Base-by-base conservation (phyloP, 2,329 filamentous ascomycete species). In the Madurella mycetomatis region DNA sequence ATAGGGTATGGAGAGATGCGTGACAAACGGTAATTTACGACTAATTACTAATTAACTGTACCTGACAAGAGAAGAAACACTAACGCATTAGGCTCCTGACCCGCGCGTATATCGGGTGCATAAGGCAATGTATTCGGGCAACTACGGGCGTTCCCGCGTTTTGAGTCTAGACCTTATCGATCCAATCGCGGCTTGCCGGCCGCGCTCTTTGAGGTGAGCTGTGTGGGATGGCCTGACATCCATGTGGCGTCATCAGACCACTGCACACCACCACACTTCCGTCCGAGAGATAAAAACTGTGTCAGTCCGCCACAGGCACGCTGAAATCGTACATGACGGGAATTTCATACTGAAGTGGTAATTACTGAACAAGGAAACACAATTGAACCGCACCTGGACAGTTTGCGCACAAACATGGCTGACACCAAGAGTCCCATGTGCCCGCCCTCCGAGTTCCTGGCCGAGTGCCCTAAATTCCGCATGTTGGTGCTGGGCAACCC, bases 401-500 rank as follows among this genome's bases (percentile, higher is more conserved):
- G 25, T 7, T 7, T 25, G 25, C 7, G 25, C 25, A 31, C 30
- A 31, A 48, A 40, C n/a, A 47, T 42, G 34, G 42, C 39, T 12
- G 40, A 43, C 16, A 37, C 46, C 40, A n/a, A 16, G 31, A 41
- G 41, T 49, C 37, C 47, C 43, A 49, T 43, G 41, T 40, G 43
- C 19, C 53, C 61, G 2, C 51, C 60, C 4, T 49, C 53, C 15
- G 56, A 62, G 13, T 59, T 62, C 30, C 41, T 64, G 19, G 53
- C 54, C 9, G 50, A 53, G 17, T 64, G 62, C 25, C 60, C 62
- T n/a, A 60, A 55, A 34, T 64, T 64, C 40, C 55, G 62, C 9
- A 47, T 64, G 17, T 41, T 63, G 43, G 61, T 64, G 9, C 53
- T 64, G 2, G 60, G 62, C 12, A 64, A 60, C 44, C 58, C 59